phyloP scores from a whole-genome alignment of 305 asterid genomes.

The Fraxinus latifolia region DNA sequence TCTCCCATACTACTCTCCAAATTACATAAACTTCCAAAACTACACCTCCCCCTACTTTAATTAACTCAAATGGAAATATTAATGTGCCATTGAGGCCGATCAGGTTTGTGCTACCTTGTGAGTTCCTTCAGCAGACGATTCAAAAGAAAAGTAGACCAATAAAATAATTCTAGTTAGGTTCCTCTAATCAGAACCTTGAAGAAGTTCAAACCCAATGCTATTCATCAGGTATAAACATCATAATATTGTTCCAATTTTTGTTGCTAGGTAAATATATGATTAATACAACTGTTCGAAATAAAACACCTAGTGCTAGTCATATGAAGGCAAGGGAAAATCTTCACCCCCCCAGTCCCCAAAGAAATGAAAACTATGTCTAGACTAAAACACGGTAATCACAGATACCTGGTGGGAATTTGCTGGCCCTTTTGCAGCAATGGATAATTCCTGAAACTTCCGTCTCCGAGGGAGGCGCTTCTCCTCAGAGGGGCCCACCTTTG shows the following conservation, averaged over 20 bases:
- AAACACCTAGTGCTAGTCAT: not conserved
- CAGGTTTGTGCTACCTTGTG: not conserved
- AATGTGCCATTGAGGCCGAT: not conserved
- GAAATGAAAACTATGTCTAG: not conserved
- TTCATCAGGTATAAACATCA: not conserved
- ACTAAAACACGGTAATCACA: constrained; percentile 5
- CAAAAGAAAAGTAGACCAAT: not conserved
- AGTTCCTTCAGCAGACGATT: not conserved
- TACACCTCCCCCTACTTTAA: not conserved
- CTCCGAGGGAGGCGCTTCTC: constrained; percentile 60
- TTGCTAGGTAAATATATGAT: not conserved
- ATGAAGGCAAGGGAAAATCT: not conserved
- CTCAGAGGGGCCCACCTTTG: constrained; percentile 30
- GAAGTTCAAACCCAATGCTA: not conserved
- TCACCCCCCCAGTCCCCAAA: not conserved
- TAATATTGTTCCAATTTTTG: not conserved
- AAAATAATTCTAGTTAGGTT: not conserved
- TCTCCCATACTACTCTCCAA: not conserved
- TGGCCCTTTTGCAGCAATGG: constrained; percentile 46
- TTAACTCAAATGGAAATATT: not conserved
- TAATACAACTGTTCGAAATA: not conserved
- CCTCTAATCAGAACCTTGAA: not conserved
- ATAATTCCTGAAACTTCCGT: constrained; percentile 87
- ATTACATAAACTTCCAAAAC: not conserved
- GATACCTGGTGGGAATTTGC: constrained; percentile 61